Evolutionary conservation across 805 yeast genomes (phyloP).

Genomic region (Ogataea nitratoaversa): DNA sequence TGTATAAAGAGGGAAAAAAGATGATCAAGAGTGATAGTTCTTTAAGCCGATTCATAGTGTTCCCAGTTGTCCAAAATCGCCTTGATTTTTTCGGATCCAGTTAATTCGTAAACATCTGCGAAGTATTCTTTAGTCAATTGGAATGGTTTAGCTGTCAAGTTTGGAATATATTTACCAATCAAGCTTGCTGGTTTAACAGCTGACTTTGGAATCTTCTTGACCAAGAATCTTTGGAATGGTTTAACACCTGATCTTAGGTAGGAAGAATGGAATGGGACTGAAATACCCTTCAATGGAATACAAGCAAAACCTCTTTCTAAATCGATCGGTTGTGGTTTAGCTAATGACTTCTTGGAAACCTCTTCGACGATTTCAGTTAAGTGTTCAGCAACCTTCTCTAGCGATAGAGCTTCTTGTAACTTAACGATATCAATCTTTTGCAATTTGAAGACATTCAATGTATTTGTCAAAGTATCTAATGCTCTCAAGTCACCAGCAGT

Average conservation of each 20-base stretch:
- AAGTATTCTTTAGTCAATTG: conserved; percentile 94
- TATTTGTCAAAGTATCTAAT: conserved; percentile 88
- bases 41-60: conserved; percentile 54
- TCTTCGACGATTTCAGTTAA: conserved; percentile 84
- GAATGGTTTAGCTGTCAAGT: conserved; percentile 97
- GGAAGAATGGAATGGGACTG: conserved; percentile 99
- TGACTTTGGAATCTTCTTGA: conserved; percentile 90
- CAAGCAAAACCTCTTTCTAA: conserved; percentile 98
- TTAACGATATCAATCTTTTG: conserved; percentile 92
- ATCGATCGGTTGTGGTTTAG: conserved; percentile 95
- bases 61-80: conserved; percentile 95
- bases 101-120: conserved; percentile 89
- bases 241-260: conserved; percentile 97
- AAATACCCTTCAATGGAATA: conserved; percentile 95
- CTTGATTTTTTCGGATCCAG: conserved; percentile 88
- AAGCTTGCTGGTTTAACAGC: conserved; percentile 93
- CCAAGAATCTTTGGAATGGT: conserved; percentile 97
- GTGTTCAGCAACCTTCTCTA: conserved; percentile 87
- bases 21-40: neutral
- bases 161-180: conserved; percentile 95
- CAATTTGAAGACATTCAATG: conserved; percentile 85
- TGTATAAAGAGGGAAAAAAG: neutral
- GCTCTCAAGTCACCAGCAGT: conserved; percentile 98
- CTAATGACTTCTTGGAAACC: conserved; percentile 73
- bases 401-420: conserved; percentile 72